These are phyloP conservation scores for Talaromyces sp. DNA, from an alignment of 2,329 filamentous ascomycete genomes.

Conservation along the genomic window DNA sequence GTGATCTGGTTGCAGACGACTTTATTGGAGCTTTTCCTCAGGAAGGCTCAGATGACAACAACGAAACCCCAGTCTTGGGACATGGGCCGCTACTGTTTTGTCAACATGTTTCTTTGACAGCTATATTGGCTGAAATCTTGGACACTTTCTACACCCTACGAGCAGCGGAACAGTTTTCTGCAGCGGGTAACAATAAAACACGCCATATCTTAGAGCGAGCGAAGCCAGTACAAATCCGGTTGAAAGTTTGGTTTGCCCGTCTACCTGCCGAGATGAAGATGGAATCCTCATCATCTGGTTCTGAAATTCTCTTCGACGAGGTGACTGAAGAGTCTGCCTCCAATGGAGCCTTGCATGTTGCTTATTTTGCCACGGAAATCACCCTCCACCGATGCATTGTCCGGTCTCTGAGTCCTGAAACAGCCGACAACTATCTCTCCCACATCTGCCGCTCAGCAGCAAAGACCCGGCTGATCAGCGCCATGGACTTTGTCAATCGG, in stretches of 20 bases:
- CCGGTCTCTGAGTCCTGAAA: conserved; percentile 60
- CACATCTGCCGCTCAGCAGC: conserved; percentile 92
- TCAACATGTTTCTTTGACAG: conserved; percentile 48
- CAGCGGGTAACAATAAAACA: conserved; percentile 40
- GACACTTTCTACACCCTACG: conserved; percentile 49
- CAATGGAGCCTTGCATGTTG: conserved; percentile 74
- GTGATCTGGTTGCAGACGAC: conserved; percentile 36
- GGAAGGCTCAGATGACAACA: conserved; percentile 21
- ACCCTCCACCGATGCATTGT: conserved; percentile 88
- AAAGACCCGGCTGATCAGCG: conserved; percentile 88
- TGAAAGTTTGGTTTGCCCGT: conserved; percentile 50
- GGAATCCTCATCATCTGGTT: conserved; percentile 24
- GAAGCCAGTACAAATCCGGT: conserved; percentile 49
- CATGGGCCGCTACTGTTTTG: conserved; percentile 45
- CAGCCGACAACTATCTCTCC: conserved; percentile 71
- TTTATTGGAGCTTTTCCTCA: conserved; percentile 33
- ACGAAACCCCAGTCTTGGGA: conserved; percentile 21
- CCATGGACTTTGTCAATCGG: conserved; percentile 96
- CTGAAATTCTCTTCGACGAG: conserved; percentile 21
- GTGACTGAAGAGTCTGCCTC: conserved; percentile 36
- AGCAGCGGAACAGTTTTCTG: conserved; percentile 41
- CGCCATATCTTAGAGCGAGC: conserved; percentile 48
- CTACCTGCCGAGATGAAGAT: conserved; percentile 46
- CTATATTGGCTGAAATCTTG: conserved; percentile 48
- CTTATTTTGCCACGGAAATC: conserved; percentile 91